A percentile compares a stretch with the other conserved stretches of the same genome.
phyloP scores from a whole-genome alignment of 495 filamentous ascomycete species.

The Hyaloscypha finlandica region DNA sequence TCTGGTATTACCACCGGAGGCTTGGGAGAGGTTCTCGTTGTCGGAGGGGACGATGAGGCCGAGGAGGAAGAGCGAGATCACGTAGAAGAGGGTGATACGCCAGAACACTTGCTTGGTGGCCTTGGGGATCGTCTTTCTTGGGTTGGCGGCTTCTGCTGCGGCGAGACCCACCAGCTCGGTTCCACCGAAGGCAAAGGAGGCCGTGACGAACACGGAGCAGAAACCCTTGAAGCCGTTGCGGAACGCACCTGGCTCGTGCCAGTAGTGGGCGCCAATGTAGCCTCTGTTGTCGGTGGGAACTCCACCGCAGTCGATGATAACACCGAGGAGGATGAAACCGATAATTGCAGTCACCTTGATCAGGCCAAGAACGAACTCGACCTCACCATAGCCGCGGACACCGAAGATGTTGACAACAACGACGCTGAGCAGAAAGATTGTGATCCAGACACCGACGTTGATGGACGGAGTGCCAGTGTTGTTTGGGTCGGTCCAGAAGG shows the following conservation, averaged over 20 bases:
- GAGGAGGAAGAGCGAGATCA: slow-evolving; percentile 60
- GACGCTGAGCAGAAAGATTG: slow-evolving; percentile 54
- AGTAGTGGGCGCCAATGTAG: slow-evolving; percentile 56
- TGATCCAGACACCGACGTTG: slow-evolving; percentile 66
- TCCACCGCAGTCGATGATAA: slow-evolving; percentile 79
- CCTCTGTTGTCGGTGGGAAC: slow-evolving; percentile 52
- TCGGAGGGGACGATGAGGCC: slow-evolving; percentile 53
- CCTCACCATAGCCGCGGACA: slow-evolving; percentile 72
- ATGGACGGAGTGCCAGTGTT: slow-evolving; percentile 48
- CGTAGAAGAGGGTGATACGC: slow-evolving; percentile 85
- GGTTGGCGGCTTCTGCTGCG: slow-evolving; percentile 78
- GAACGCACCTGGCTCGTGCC: slow-evolving; percentile 62
- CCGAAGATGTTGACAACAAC: slow-evolving; percentile 71
- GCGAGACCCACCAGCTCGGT: slow-evolving; percentile 77
- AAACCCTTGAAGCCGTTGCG: slow-evolving; percentile 69
- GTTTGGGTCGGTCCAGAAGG: slow-evolving; percentile 56
- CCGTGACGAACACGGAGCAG: slow-evolving; percentile 63
- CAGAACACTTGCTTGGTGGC: slow-evolving; percentile 83
- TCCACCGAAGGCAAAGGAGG: slow-evolving; percentile 67
- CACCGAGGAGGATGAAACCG: slow-evolving; percentile 84
- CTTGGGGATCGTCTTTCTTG: slow-evolving; percentile 72
- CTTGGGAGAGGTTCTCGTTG: slow-evolving; percentile 32
- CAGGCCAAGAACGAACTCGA: slow-evolving; percentile 68
- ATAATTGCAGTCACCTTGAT: slow-evolving; percentile 87
- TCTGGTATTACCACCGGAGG: slow-evolving; percentile 46